Evolutionary conservation across 1,284 basidiomycete genomes (phyloP).

Genomic region (Phenoliferia sp.): DNA sequence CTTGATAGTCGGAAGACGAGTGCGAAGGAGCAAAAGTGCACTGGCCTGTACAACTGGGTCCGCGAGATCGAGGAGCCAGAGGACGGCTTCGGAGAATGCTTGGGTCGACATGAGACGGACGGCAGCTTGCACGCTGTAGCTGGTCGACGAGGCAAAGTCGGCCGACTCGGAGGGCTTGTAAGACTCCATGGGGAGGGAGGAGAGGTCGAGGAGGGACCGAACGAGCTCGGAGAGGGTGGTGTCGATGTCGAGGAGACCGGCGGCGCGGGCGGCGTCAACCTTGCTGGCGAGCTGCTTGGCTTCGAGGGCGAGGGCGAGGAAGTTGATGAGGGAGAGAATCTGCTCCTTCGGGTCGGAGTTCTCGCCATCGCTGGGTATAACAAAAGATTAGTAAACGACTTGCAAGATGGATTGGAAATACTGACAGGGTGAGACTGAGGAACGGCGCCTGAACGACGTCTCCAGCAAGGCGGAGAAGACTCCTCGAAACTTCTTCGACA

Average conservation of each 20-base stretch:
- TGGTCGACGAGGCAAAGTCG: constrained; percentile 30
- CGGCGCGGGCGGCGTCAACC: constrained; percentile 27
- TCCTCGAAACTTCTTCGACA: constrained; percentile 59
- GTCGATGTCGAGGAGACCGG: constrained; percentile 22
- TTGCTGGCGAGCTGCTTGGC: constrained; percentile 32
- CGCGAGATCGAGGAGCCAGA: constrained; percentile 37
- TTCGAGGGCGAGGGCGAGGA: constrained; percentile 25
- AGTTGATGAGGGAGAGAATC: constrained; percentile 19
- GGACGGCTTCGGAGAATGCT: constrained; percentile 51
- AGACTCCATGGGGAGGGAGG: constrained; percentile 5
- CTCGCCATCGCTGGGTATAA: background rate
- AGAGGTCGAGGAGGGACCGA: constrained; percentile 25
- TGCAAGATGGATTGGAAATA: constrained; percentile 40
- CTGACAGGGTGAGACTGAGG: constrained; percentile 56
- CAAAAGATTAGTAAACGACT: constrained; percentile 42
- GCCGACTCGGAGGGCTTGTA: constrained; percentile 5
- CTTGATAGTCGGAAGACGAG: constrained; percentile 61
- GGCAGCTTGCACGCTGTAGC: constrained; percentile 40
- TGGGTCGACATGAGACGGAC: constrained; percentile 52
- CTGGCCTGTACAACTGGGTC: constrained; percentile 32
- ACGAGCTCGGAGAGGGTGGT: constrained; percentile 23
- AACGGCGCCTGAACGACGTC: constrained; percentile 46
- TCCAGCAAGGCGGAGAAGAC: constrained; percentile 48
- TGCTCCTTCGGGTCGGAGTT: constrained; percentile 11
- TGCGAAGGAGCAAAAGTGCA: constrained; percentile 53